Base-by-base conservation (phyloP, 2,329 filamentous ascomycete species). In the Neoascochyta sp. region DNA sequence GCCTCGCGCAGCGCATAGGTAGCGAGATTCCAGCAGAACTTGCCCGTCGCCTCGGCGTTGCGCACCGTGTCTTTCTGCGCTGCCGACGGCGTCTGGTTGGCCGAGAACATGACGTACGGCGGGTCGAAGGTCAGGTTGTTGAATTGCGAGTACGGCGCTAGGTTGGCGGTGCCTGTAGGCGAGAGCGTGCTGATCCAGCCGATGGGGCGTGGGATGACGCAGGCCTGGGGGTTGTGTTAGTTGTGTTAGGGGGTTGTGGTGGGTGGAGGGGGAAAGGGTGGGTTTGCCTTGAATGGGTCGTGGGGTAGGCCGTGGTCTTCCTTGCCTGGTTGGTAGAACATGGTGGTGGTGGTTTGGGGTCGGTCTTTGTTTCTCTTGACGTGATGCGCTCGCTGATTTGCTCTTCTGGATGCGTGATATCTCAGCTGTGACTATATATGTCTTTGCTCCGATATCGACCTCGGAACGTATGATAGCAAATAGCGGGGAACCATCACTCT, bases 111-210 rank as follows among this genome's bases (percentile, higher is more conserved):
- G 16, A 80, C 70, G 47, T 77, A 78, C 0, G 76, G 76, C 0
- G 76, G 76, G 49, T 78, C 74, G 57, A 78, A 80, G 17, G 73
- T 78, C 0, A 80, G 66, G 42, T 80, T 80, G 55, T 74, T 78
- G 66, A 80, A 80, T 56, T 80, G 76, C 0, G 64, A 71, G 58
- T 75, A 80, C 1, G 76, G 76, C 0, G 76, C 76, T 2, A 80
- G 67, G 43, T 80, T 80, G 50, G 73, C 63, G 27, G 59, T 49
- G 36, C 70, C 69, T 5, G 53, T 42, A 10, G 49, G 46, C n/a
- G 68, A 71, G 36, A 69, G 63, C 1, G 76, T 78, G 13, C 70
- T 75, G 47, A 80, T 79, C 75, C 76, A 80, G 41, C 76, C 77
- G 29, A 80, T 80, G 13, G 76, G 75, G 10, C 76, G 69, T 10